A percentile compares a stretch with the other conserved stretches of the same genome.
Evolutionary conservation across 108 stramenopile genomes (phyloP).

Genomic region (Cyclostephanos invisitatus): DNA sequence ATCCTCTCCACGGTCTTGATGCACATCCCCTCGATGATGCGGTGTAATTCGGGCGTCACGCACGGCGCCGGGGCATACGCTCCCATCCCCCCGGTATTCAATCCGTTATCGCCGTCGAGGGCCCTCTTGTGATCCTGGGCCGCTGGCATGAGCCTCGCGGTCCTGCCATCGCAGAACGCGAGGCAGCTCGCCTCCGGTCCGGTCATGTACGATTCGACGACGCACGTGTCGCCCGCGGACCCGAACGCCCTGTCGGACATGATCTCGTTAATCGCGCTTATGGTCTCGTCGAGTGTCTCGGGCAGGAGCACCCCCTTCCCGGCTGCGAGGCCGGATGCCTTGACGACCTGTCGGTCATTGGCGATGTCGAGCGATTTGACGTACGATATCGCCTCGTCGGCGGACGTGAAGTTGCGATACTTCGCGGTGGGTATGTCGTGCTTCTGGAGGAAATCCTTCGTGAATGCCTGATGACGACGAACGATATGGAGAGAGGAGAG

Average conservation of each 20-base stretch:
- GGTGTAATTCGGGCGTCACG: slow-evolving; percentile 87
- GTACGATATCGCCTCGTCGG: slow-evolving; percentile 83
- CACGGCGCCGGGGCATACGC: slow-evolving; percentile 98
- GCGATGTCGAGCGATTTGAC: slow-evolving; percentile 67
- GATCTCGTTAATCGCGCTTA: slow-evolving; percentile 90
- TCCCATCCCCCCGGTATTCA: slow-evolving; percentile 99
- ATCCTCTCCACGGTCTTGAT: slow-evolving; percentile 92
- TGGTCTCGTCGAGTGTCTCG: slow-evolving; percentile 86
- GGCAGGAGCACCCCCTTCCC: slow-evolving; percentile 99
- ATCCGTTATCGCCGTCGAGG: slow-evolving; percentile 93
- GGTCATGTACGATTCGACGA: slow-evolving; percentile 96
- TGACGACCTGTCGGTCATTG: slow-evolving; percentile 94
- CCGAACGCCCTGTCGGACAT: slow-evolving; percentile 96
- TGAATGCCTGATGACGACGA: slow-evolving; percentile 68
- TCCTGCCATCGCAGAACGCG: slow-evolving; percentile 97
- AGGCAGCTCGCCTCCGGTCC: slow-evolving; percentile 98
- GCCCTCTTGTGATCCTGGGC: slow-evolving; percentile 99
- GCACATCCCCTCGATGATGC: slow-evolving; percentile 90
- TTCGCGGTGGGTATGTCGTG: slow-evolving; percentile 94
- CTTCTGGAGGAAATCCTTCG: slow-evolving; percentile 96
- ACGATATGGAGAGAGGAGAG: background rate
- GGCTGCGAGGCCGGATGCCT: slow-evolving; percentile 98
- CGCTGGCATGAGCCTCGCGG: slow-evolving; percentile 87
- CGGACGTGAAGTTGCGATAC: slow-evolving; percentile 89
- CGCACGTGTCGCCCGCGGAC: slow-evolving; percentile 93